Percentiles rank a stretch among this genome's conserved stretches.
These are phyloP conservation scores for Aspergillus sp. DNA, from an alignment of 2,329 filamentous ascomycete species.

Conservation along the genomic window DNA sequence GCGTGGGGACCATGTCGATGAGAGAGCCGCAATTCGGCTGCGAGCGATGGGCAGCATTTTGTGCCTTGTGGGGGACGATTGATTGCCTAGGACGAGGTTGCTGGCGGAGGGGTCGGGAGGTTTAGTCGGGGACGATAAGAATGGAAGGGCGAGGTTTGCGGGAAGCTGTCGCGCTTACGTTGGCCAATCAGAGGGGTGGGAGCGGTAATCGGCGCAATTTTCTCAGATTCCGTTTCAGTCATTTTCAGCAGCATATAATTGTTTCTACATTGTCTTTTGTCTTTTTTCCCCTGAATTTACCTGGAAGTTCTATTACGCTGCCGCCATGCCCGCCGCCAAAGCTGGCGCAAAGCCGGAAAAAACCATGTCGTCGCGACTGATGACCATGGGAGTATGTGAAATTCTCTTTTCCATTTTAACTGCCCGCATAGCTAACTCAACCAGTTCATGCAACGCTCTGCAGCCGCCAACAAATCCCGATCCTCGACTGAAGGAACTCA, in stretches of 20 bases:
- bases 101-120: slow-evolving; percentile 8
- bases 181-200: slow-evolving; percentile 19
- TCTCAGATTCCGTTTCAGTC: slow-evolving; percentile 10
- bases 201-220: slow-evolving; percentile 10
- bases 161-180: slow-evolving; percentile 13
- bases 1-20: slow-evolving; percentile 28
- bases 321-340: slow-evolving; percentile 34
- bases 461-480: slow-evolving; percentile 49
- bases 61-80: slow-evolving; percentile 2
- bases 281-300: too few relatives aligned
- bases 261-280: neutral
- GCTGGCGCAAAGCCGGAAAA: slow-evolving; percentile 54
- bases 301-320: neutral
- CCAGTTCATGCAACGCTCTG: slow-evolving; percentile 85
- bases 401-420: neutral
- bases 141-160: slow-evolving; percentile 29
- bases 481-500: slow-evolving; percentile 40
- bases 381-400: slow-evolving; percentile 72
- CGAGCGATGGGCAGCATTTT: slow-evolving; percentile 41
- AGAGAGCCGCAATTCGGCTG: slow-evolving; percentile 41
- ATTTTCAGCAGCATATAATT: neutral
- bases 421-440: neutral
- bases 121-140: slow-evolving; percentile 2
- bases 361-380: slow-evolving; percentile 75
- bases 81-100: slow-evolving; percentile 3